Conservation (phyloP, 352 stramenopile species). For the Globisporangium cystogenes region DNA sequence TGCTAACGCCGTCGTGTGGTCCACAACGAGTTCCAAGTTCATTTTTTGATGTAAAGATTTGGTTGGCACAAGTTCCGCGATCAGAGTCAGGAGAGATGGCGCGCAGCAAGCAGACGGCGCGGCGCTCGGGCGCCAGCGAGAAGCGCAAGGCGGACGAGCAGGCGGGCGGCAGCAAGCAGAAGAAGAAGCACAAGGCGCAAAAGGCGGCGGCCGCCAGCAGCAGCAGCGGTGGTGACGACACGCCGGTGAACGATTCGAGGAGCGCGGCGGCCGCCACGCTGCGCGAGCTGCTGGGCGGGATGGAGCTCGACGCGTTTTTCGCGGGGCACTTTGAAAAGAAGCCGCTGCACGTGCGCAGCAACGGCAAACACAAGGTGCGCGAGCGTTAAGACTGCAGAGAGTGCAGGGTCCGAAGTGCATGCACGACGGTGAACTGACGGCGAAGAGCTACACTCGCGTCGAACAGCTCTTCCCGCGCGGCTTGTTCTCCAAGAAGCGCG, state of each 20-base stretch:
- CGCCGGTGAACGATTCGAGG: conserved; percentile 4
- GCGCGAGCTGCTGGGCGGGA: conserved; percentile 53
- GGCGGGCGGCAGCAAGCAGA: not conserved
- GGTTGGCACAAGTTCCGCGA: not conserved
- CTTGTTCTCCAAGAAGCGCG: conserved; percentile 64
- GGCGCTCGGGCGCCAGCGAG: conserved; percentile 13
- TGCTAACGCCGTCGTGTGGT: no score
- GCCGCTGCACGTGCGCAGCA: conserved; percentile 56
- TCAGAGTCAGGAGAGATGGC: not conserved
- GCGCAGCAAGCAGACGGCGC: conserved; percentile 29
- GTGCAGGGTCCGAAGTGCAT: not conserved
- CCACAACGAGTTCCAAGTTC: no score
- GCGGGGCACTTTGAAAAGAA: conserved; percentile 84
- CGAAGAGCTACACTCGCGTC: not conserved
- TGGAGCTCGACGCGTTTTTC: conserved; percentile 56
- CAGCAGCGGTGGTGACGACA: not conserved
- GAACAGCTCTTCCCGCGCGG: conserved; percentile 38
- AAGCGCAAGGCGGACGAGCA: conserved; percentile 11
- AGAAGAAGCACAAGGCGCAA: conserved; percentile 12
- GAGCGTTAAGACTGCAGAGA: not conserved
- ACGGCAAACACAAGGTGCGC: conserved; percentile 29
- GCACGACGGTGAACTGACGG: not conserved
- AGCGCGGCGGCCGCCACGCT: conserved; percentile 25
- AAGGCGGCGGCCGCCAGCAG: not conserved
- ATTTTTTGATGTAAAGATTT: no score